Evolutionary conservation across 495 filamentous ascomycete species (phyloP), one percentile per base, ranked within the genome.

Genomic region (Apiosordaria backusii): DNA sequence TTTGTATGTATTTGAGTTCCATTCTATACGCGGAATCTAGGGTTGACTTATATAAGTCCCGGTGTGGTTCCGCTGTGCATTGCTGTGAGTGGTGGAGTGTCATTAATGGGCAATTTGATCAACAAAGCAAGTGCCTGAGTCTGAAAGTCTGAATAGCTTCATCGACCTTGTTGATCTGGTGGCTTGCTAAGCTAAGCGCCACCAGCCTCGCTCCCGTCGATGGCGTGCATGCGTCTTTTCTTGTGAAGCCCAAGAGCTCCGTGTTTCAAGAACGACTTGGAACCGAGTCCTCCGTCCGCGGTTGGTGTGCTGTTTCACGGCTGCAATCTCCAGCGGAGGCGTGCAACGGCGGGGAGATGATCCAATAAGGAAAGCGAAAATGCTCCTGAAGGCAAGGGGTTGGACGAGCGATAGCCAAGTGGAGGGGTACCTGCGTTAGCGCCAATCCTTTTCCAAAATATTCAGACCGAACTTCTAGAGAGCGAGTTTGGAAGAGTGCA

Each of bases 251-350:
- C 13, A 45, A 45, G 35, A 45, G 4, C 63, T 60, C 63, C 63
- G 54, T 53, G 63, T 65, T 65, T 65, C 63, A 65, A 1, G 7
- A 7, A 60, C 25, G 29, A 57, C 55, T 65, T 55, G 57, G 63
- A 18, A 23, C 53, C 25, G 10, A 52, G 50, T 65, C 58, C 53
- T 65, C 63, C 29, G 27, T 55, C 63, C 15, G 55, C 60, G 45
- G 55, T 60, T 26, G 54, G 55, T 65, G 63, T 21, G 19, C 26
- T 65, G 63, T 65, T 65, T 65, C 63, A 60, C 16, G 25, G 63
- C 19, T 16, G 19, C 45, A 64, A 58, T 58, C 52, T 64, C 62
- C 19, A 22, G n/a, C 29, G 50, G 62, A 58, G 18, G 50, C 61
- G 18, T 63, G 15, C 60, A 63, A 27, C 27, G n/a, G 22, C 22